phyloP scores from a whole-genome alignment of 345 rosid genomes.

The Eucalyptus regnans region DNA sequence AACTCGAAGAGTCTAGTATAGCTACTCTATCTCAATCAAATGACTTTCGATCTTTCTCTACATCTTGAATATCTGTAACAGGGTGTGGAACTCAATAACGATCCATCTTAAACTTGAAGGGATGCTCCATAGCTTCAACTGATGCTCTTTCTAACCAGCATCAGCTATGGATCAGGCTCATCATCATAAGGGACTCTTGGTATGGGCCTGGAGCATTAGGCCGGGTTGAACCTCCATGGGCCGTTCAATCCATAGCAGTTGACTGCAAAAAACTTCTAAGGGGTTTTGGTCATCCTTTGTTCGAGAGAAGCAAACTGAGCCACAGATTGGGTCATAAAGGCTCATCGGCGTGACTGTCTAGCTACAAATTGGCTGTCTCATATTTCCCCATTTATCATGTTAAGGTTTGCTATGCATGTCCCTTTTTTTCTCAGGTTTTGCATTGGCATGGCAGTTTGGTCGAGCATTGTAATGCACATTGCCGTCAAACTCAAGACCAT shows the following conservation, averaged over 20 bases:
- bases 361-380: background rate
- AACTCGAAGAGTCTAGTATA: background rate
- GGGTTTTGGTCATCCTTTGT: too few species aligned
- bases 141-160: background rate
- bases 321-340: background rate
- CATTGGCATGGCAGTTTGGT: too few species aligned
- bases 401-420: too few species aligned
- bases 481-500: too few species aligned
- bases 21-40: background rate
- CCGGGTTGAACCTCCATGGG: too few species aligned
- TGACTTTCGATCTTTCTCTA: background rate
- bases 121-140: background rate
- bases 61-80: background rate
- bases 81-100: background rate
- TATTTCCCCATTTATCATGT: too few species aligned
- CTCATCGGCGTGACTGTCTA: fast-evolving
- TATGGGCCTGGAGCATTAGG: background rate
- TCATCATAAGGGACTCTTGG: background rate
- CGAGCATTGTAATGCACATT: too few species aligned
- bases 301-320: too few species aligned
- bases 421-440: too few species aligned
- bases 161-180: background rate
- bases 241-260: too few species aligned
- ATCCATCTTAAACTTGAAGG: background rate
- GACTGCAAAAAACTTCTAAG: too few species aligned